Conservation (phyloP, 805 yeast species). For the Komagataella phaffii region DNA sequence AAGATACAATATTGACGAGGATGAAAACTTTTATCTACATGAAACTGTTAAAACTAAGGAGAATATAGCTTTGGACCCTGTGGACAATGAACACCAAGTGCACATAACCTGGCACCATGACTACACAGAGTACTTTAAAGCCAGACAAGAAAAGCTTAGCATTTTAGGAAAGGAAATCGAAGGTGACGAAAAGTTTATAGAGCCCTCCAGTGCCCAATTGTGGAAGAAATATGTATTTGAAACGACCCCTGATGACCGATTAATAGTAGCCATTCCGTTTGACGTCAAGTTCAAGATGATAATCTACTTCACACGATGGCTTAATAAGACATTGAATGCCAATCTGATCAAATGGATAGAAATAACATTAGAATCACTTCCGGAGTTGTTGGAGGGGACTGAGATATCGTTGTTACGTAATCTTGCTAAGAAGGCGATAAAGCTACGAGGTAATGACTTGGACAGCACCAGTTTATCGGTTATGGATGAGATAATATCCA, state of each 20-base stretch:
- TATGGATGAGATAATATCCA: constrained; percentile 8
- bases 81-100: not conserved
- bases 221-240: constrained; percentile 28
- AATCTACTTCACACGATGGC: constrained; percentile 30
- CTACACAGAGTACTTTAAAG: constrained; percentile 8
- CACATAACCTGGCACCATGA: constrained; percentile 4
- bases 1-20: not conserved
- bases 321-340: constrained; percentile 15
- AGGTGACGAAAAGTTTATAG: not conserved
- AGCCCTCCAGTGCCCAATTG: constrained; percentile 20
- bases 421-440: constrained; percentile 22
- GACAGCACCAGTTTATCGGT: constrained; percentile 8
- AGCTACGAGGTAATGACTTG: constrained; percentile 10
- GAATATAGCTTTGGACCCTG: not conserved
- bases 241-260: constrained; percentile 17
- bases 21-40: not conserved
- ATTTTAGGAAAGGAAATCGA: constrained; percentile 9
- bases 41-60: not conserved
- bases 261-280: constrained; percentile 22
- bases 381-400: constrained; percentile 20
- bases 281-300: constrained; percentile 19
- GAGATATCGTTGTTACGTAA: constrained; percentile 27
- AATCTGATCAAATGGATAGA: constrained; percentile 25
- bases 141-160: not conserved
- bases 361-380: constrained; percentile 22